phyloP scores from a whole-genome alignment of 1,284 basidiomycete genomes.

The Coniophora puteana region DNA sequence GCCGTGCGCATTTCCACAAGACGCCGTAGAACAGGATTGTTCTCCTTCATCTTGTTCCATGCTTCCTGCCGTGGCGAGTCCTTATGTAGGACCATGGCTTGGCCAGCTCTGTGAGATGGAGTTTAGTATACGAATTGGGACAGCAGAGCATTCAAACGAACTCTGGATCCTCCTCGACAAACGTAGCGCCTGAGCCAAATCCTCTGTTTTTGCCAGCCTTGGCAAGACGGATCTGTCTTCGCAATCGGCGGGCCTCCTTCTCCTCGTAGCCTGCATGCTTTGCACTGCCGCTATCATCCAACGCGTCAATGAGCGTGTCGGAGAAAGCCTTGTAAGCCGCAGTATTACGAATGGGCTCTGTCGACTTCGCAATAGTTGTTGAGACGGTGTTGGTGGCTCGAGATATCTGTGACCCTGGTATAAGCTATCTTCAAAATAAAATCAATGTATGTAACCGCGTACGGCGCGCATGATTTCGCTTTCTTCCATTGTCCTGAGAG shows the following conservation, averaged over 20 bases:
- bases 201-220: slow-evolving; percentile 78
- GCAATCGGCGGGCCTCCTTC: slow-evolving; percentile 78
- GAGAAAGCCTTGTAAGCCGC: slow-evolving; percentile 91
- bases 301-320: slow-evolving; percentile 86
- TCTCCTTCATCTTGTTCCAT: slow-evolving; percentile 75
- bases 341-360: slow-evolving; percentile 93
- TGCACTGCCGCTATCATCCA: slow-evolving; percentile 91
- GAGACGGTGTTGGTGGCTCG: slow-evolving; percentile 78
- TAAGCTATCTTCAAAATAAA: not conserved
- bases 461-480: slow-evolving; percentile 88
- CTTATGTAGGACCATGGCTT: slow-evolving; percentile 80
- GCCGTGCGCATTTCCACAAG: slow-evolving; percentile 61
- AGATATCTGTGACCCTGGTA: slow-evolving; percentile 52
- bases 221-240: slow-evolving; percentile 70
- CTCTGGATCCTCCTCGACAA: slow-evolving; percentile 74
- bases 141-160: slow-evolving; percentile 37
- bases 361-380: slow-evolving; percentile 76
- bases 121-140: slow-evolving; percentile 5
- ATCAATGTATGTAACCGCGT: slow-evolving; percentile 24
- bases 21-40: slow-evolving; percentile 67
- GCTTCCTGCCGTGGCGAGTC: slow-evolving; percentile 72
- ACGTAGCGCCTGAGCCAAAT: slow-evolving; percentile 39
- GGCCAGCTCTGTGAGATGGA: slow-evolving; percentile 63
- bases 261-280: slow-evolving; percentile 95
- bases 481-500: slow-evolving; percentile 91